Percentiles rank a stretch among this genome's conserved stretches.
Conservation (phyloP, 345 rosid genomes). For the Euclidium syriacum region DNA sequence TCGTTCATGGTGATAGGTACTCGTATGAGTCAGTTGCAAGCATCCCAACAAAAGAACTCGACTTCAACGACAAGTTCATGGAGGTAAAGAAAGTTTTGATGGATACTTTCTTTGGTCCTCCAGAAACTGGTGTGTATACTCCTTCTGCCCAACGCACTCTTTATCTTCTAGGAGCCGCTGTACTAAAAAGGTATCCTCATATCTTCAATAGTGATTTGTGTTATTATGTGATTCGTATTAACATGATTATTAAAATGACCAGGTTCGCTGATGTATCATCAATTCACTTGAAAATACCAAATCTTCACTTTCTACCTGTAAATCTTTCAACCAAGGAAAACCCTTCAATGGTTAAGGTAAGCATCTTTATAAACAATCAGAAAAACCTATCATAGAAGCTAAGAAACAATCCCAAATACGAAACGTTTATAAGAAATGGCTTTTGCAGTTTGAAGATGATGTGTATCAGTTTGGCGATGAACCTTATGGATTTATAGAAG, state of each 20-base stretch:
- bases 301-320: conserved; percentile 85
- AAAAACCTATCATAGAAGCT: too few species aligned
- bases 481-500: conserved; percentile 94
- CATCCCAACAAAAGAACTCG: conserved; percentile 52
- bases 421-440: neutral
- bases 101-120: conserved; percentile 75
- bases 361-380: neutral
- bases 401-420: neutral
- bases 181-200: conserved; percentile 55
- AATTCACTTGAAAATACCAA: conserved; percentile 79
- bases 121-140: conserved; percentile 82
- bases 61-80: conserved; percentile 57
- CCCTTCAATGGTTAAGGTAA: conserved; percentile 72
- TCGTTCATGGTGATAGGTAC: conserved; percentile 50
- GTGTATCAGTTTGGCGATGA: conserved; percentile 83
- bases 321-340: conserved; percentile 69
- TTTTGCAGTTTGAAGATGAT: conserved; percentile 76
- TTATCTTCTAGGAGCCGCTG: conserved; percentile 72
- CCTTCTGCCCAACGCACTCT: conserved; percentile 97
- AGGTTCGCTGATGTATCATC: conserved; percentile 72
- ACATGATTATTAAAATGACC: conserved; percentile 21
- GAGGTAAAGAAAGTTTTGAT: conserved; percentile 54
- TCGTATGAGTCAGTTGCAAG: conserved; percentile 55
- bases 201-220: neutral
- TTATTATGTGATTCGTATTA: neutral